Conservation (phyloP, 495 filamentous ascomycete genomes). For the Arthonia radiata region DNA sequence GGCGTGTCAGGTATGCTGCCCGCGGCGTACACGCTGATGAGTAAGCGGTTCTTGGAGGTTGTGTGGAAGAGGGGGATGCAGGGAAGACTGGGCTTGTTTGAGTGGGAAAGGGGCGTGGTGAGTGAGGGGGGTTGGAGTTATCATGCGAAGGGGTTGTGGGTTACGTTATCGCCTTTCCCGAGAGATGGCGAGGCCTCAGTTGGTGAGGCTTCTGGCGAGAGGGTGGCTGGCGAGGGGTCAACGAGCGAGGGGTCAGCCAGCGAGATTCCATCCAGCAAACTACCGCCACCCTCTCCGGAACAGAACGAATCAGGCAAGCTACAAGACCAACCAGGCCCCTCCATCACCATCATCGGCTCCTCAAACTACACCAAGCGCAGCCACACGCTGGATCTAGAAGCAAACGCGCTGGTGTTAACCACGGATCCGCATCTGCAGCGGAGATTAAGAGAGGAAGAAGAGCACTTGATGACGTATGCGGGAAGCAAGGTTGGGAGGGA, state of each 20-base stretch:
- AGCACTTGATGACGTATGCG: conserved; percentile 52
- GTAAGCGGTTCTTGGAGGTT: conserved; percentile 52
- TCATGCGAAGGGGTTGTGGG: conserved; percentile 92
- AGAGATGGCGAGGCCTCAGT: no score
- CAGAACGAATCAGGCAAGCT: conserved; percentile 12
- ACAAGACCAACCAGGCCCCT: conserved; percentile 26
- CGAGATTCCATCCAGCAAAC: conserved; percentile 1
- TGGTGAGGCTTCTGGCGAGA: no score
- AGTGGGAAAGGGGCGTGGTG: conserved; percentile 72
- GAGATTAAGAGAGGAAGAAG: conserved; percentile 50
- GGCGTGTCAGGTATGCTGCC: conserved; percentile 79
- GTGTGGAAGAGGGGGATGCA: conserved; percentile 35
- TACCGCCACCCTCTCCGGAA: background rate
- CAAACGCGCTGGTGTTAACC: conserved; percentile 65
- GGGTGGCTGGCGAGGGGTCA: no score
- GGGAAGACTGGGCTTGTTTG: conserved; percentile 40
- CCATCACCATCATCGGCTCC: conserved; percentile 63
- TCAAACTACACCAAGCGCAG: conserved; percentile 92
- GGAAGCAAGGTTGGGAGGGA: conserved; percentile 35
- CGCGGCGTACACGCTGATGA: conserved; percentile 70
- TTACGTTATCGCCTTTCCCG: conserved; percentile 37
- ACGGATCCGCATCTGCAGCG: conserved; percentile 45
- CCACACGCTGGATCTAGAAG: conserved; percentile 77
- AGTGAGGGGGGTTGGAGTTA: conserved; percentile 83
- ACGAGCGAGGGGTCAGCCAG: no score